Conservation (phyloP, 768 basidiomycete species). For the Wakefieldia striispora region DNA sequence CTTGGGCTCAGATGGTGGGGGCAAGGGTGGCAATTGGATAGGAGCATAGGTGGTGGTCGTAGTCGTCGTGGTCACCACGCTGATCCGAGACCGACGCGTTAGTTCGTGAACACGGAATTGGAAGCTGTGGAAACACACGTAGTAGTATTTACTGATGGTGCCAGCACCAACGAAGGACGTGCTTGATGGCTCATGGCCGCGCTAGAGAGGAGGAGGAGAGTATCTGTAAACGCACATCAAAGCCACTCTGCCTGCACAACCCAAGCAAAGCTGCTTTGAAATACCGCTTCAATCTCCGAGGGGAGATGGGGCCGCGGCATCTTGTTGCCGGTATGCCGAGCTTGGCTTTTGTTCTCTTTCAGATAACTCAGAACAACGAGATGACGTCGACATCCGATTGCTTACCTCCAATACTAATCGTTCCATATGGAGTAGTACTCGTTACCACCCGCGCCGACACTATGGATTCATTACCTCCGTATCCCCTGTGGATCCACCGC, state of each 20-base stretch:
- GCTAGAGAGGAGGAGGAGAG: constrained; percentile 23
- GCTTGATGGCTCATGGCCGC: constrained; percentile 58
- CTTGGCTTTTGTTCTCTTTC: constrained; percentile 9
- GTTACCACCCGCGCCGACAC: too few species aligned
- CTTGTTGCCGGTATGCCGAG: constrained; percentile 22
- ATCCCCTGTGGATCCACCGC: too few species aligned
- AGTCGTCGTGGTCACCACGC: constrained; percentile 88
- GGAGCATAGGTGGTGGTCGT: constrained; percentile 89
- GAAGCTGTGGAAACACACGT: constrained; percentile 49
- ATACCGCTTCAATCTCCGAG: constrained; percentile 25
- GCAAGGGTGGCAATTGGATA: constrained; percentile 75
- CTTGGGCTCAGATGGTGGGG: constrained; percentile 66
- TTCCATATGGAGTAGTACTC: too few species aligned
- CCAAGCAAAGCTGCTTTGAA: constrained; percentile 25
- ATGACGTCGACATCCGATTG: not conserved
- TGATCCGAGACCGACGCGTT: constrained; percentile 34
- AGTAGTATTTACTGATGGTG: constrained; percentile 82
- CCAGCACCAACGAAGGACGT: constrained; percentile 68
- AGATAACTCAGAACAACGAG: not conserved
- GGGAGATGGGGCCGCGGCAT: constrained; percentile 12
- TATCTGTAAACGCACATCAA: constrained; percentile 30
- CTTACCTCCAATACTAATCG: too few species aligned
- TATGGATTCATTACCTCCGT: too few species aligned
- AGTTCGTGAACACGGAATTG: constrained; percentile 8
- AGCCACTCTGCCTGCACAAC: constrained; percentile 34